These are phyloP conservation scores for Emergomyces orientalis DNA, from an alignment of 2,329 filamentous ascomycete genomes.

Conservation along the genomic window DNA sequence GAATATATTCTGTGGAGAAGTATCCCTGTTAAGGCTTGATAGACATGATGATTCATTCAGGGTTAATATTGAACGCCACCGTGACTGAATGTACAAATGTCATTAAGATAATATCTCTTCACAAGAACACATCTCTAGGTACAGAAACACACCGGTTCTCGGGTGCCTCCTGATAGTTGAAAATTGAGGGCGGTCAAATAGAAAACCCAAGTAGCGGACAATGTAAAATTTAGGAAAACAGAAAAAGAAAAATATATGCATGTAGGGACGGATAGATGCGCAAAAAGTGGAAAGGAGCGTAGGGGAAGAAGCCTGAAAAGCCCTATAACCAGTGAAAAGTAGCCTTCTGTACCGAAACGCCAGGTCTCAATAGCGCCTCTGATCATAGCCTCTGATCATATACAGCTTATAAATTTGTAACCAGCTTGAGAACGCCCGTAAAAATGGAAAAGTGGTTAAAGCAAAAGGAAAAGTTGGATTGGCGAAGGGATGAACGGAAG, in stretches of 20 bases:
- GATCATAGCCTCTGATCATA: neutral
- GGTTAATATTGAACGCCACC: neutral
- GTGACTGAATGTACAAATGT: neutral
- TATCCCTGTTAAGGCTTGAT: neutral
- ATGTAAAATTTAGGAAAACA: neutral
- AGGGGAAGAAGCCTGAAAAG: neutral
- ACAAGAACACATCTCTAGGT: neutral
- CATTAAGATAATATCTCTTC: neutral
- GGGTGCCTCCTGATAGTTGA: neutral
- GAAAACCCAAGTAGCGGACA: neutral
- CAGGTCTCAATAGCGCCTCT: neutral
- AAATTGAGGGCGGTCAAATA: neutral
- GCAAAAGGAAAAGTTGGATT: neutral
- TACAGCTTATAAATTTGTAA: conserved; percentile 2
- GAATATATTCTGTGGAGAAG: neutral
- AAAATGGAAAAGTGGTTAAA: neutral
- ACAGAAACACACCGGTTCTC: neutral
- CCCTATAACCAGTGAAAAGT: neutral
- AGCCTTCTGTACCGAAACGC: neutral
- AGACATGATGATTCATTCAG: neutral
- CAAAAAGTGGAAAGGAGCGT: neutral
- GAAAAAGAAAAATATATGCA: too few species aligned
- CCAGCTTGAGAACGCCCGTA: conserved; percentile 7
- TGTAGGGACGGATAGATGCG: neutral
- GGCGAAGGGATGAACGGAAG: conserved; percentile 3